These are phyloP conservation scores for Fusarium longipes DNA, from an alignment of 2,329 filamentous ascomycete species.

Conservation along the genomic window DNA sequence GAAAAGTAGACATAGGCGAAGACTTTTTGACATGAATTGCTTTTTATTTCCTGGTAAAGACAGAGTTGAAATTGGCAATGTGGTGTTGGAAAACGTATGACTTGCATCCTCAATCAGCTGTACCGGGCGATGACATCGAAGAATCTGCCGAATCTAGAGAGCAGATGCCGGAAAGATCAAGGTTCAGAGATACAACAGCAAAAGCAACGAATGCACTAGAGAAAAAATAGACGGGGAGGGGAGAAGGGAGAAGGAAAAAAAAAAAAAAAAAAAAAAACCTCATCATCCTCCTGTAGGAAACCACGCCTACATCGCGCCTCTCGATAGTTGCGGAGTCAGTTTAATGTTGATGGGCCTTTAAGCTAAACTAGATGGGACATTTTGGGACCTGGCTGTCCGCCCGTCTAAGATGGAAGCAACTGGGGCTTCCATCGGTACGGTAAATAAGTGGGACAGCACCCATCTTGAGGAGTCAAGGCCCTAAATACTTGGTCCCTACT, in stretches of 20 bases:
- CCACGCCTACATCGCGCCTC: slow-evolving; percentile 3
- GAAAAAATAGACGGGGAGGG: not conserved
- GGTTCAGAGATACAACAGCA: not conserved
- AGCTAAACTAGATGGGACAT: slow-evolving; percentile 27
- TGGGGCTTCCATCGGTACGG: slow-evolving; percentile 23
- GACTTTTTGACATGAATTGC: slow-evolving; percentile 7
- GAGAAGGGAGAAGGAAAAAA: not conserved
- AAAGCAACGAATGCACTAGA: slow-evolving; percentile 9
- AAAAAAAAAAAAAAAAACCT: slow-evolving; percentile 12
- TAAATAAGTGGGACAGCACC: not conserved
- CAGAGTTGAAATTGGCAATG: slow-evolving; percentile 19
- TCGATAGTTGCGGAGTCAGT: slow-evolving; percentile 17
- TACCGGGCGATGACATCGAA: slow-evolving; percentile 18
- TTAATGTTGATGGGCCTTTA: slow-evolving; percentile 16
- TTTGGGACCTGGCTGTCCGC: slow-evolving; percentile 21
- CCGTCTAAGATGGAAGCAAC: slow-evolving; percentile 20
- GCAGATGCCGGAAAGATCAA: not conserved
- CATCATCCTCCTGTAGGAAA: slow-evolving; percentile 24
- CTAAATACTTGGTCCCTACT: not conserved
- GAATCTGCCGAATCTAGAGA: slow-evolving; percentile 7
- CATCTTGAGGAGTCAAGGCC: not conserved
- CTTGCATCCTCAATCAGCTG: slow-evolving; percentile 32
- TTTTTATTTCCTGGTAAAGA: slow-evolving; percentile 25
- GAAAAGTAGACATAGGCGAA: slow-evolving; percentile 20
- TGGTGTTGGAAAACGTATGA: slow-evolving; percentile 42